Conservation (phyloP, 176 grass and related monocot species). For the Rhynchospora pubera region DNA sequence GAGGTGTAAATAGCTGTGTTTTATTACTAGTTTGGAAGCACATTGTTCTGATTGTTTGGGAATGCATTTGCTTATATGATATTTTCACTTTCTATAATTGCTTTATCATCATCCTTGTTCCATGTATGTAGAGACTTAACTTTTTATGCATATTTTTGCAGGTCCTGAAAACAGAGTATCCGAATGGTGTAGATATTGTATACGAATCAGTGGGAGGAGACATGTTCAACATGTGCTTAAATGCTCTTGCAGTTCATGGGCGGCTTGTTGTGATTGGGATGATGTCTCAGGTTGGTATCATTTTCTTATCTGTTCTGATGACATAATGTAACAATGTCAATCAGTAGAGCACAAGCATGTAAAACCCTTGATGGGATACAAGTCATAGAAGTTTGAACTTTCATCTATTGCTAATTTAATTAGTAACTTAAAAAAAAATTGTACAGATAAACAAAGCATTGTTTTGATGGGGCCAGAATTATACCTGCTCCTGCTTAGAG, state of each 20-base stretch:
- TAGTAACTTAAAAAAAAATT: no score
- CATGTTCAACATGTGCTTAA: slow-evolving; percentile 87
- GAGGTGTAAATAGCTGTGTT: not conserved
- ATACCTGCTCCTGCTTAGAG: no score
- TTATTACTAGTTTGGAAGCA: not conserved
- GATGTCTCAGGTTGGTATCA: slow-evolving; percentile 83
- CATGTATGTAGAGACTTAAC: not conserved
- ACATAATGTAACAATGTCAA: not conserved
- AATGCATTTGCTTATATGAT: not conserved
- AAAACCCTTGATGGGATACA: not conserved
- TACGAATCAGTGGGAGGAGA: slow-evolving; percentile 99
- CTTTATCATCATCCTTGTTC: slow-evolving; percentile 17
- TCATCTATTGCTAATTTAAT: no score
- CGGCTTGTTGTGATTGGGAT: slow-evolving; percentile 89
- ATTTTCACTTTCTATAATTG: slow-evolving; percentile 19
- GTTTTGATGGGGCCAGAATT: no score
- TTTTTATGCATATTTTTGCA: slow-evolving; percentile 29
- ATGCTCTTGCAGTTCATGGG: slow-evolving; percentile 83
- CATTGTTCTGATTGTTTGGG: not conserved
- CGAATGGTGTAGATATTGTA: slow-evolving; percentile 76
- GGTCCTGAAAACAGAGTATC: slow-evolving; percentile 80
- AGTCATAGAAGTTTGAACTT: no score
- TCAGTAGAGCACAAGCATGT: not conserved
- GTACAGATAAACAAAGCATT: no score
- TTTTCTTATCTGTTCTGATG: not conserved